Evolutionary conservation across 2,329 filamentous ascomycete genomes (phyloP), one percentile per base, ranked within the genome.

Genomic region (Penicillium sp.): DNA sequence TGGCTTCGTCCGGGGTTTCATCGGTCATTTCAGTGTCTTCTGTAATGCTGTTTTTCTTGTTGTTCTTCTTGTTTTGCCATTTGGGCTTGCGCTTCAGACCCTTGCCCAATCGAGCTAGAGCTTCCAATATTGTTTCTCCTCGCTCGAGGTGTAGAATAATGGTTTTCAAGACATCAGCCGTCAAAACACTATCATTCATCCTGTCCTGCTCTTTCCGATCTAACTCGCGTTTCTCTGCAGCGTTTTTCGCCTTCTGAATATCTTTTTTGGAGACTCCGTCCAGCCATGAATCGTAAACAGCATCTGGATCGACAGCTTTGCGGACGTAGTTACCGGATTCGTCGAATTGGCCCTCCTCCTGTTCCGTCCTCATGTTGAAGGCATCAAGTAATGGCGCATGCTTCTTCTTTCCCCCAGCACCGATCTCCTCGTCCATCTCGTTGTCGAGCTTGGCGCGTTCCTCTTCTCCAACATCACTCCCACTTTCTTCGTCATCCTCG

Each of bases 361-460:
- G 87, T 73, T 99, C 94, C 12, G 84, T 79, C 56, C 85, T 86
- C 81, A 99, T 89, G 69, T 99, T 97, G 81, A 99, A 99, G 2
- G 93, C 93, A 73, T 97, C 94, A 6, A 99, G 82, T 71, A 94
- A 90, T 1, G 94, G 94, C 1, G 94, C 94, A 73, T 97, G 91
- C 66, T 87, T 89, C 77, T 97, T 97, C 65, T 95, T 88, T 2
- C 89, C 89, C 14, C 94, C 94, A 1, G 90, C 88, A 2, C 94
- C 94, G 6, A 99, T 81, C 72, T 99, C 94, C 52, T 92, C 88
- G 63, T 97, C 94, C 15, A 96, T 70, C 18, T 85, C 89, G 57
- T 89, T 86, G 61, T 90, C 90, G 31, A 90, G 75, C 46, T 85
- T 86, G 26, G 90, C 92, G 45, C 85, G 77, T 58, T 81, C 79